Conservation (phyloP, 2,329 filamentous ascomycete genomes). For the Bipolaris bicolor region DNA sequence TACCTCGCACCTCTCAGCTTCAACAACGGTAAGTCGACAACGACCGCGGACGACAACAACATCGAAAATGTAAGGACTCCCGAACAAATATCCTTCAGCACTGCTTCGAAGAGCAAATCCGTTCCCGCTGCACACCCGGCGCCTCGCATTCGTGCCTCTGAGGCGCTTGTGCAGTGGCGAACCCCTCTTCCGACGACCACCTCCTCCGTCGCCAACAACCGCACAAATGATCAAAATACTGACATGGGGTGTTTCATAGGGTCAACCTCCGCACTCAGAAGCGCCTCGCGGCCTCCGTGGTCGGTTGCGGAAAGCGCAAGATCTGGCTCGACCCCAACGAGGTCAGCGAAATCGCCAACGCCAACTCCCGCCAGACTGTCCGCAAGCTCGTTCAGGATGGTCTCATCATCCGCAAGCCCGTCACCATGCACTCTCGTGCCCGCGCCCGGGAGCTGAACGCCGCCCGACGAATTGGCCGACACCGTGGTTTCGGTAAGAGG, state of each 20-base stretch:
- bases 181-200: slow-evolving; percentile 43
- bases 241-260: slow-evolving; percentile 62
- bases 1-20: slow-evolving; percentile 8
- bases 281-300: slow-evolving; percentile 98
- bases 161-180: slow-evolving; percentile 39
- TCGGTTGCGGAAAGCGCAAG: slow-evolving; percentile 99
- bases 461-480: slow-evolving; percentile 91
- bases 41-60: slow-evolving; percentile 47
- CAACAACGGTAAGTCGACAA: slow-evolving; percentile 24
- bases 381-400: slow-evolving; percentile 99
- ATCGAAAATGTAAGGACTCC: slow-evolving; percentile 52
- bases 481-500: slow-evolving; percentile 99
- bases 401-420: slow-evolving; percentile 99
- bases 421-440: slow-evolving; percentile 98
- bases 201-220: slow-evolving; percentile 26
- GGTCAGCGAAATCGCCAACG: slow-evolving; percentile 98
- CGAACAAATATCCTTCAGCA: slow-evolving; percentile 25
- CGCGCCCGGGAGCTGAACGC: slow-evolving; percentile 95
- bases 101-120: slow-evolving; percentile 27
- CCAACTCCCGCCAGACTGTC: slow-evolving; percentile 99
- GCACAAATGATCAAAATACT: slow-evolving; percentile 34
- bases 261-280: slow-evolving; percentile 99
- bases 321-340: slow-evolving; percentile 99
- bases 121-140: slow-evolving; percentile 24
- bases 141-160: slow-evolving; percentile 30